A percentile compares a stretch with the other conserved stretches of the same genome.
phyloP scores from a whole-genome alignment of 805 yeast species.

The Jamesozyma spencerorum region DNA sequence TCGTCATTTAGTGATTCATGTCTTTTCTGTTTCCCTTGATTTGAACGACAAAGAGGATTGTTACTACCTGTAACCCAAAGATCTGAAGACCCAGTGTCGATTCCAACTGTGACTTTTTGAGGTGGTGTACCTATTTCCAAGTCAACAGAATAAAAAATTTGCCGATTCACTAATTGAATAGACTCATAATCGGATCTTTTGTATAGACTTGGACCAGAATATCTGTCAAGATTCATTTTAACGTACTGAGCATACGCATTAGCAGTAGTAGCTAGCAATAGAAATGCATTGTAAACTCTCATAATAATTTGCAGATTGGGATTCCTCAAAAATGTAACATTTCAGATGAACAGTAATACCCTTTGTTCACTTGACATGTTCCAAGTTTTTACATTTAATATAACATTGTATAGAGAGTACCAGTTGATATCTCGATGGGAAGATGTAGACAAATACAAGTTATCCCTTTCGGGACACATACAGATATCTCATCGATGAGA shows the following conservation, averaged over 20 bases:
- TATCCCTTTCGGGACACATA: too few species aligned
- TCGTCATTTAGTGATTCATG: too few species aligned
- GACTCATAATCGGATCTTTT: slow-evolving; percentile 9
- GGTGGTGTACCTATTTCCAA: slow-evolving; percentile 45
- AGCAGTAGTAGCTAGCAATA: neutral
- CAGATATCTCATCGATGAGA: too few species aligned
- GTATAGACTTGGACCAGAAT: slow-evolving; percentile 4
- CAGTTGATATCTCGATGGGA: too few species aligned
- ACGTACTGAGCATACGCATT: slow-evolving; percentile 5
- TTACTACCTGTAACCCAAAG: slow-evolving; percentile 43
- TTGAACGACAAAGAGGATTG: slow-evolving; percentile 39
- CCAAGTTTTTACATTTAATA: too few species aligned
- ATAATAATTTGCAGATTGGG: too few species aligned
- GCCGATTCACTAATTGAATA: slow-evolving; percentile 28
- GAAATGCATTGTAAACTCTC: neutral
- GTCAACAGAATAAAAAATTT: slow-evolving; percentile 37
- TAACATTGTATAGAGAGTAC: too few species aligned
- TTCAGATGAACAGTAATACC: too few species aligned
- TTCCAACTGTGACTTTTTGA: slow-evolving; percentile 43
- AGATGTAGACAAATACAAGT: too few species aligned
- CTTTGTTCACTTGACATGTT: too few species aligned
- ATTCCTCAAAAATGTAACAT: too few species aligned
- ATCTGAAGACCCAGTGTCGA: slow-evolving; percentile 72
- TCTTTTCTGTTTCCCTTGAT: neutral
- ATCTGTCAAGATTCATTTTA: slow-evolving; percentile 16